Evolutionary conservation across 2,329 filamentous ascomycete genomes (phyloP).

Genomic region (Diaporthe sp.): DNA sequence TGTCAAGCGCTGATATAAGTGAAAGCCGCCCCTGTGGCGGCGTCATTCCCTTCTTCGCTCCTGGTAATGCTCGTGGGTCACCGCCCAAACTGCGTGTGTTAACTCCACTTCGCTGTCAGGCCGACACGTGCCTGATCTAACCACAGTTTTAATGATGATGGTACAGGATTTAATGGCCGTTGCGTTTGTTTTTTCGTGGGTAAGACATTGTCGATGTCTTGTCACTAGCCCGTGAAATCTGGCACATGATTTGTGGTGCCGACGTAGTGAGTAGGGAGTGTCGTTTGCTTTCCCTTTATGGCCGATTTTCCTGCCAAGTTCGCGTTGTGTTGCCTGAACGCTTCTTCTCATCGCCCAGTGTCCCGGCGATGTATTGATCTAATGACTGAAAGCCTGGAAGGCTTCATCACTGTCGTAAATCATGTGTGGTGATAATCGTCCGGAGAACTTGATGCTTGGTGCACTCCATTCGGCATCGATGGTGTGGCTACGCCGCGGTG

Average conservation of each 20-base stretch:
- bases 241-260: no score
- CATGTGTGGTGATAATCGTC: slow-evolving; percentile 39
- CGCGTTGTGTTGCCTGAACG: background rate
- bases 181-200: background rate
- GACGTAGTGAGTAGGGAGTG: background rate
- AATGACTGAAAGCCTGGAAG: background rate
- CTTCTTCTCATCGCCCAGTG: background rate
- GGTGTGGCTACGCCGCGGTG: slow-evolving; percentile 33
- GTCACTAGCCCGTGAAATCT: background rate
- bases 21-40: background rate
- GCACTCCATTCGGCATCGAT: slow-evolving; percentile 42
- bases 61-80: slow-evolving; percentile 3
- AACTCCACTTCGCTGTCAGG: background rate
- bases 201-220: background rate
- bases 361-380: background rate
- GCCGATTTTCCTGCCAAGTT: background rate
- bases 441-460: slow-evolving; percentile 10
- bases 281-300: slow-evolving; percentile 16
- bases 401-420: slow-evolving; percentile 22
- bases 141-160: background rate
- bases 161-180: background rate
- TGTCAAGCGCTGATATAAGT: background rate
- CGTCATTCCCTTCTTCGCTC: background rate
- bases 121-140: background rate
- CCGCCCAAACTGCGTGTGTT: background rate